Conservation (phyloP, 1,284 basidiomycete genomes). For the Erythrobasidium hasegawianum region DNA sequence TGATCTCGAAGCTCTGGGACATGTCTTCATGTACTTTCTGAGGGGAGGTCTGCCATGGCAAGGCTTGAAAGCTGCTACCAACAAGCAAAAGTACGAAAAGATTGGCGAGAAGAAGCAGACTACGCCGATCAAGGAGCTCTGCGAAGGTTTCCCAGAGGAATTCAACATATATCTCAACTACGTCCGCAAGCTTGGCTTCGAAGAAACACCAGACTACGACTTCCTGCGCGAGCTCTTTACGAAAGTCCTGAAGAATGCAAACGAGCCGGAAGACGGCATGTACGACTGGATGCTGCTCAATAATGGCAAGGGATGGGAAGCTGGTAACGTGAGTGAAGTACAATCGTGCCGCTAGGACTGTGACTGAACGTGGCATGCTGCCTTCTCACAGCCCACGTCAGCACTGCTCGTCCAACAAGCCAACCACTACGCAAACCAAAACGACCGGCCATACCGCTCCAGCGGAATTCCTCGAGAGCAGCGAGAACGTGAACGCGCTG, state of each 20-base stretch:
- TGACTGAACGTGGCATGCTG: no score
- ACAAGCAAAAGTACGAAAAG: slow-evolving; percentile 99
- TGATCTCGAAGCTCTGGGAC: slow-evolving; percentile 88
- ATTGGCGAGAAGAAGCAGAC: slow-evolving; percentile 99
- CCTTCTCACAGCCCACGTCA: slow-evolving; percentile 11
- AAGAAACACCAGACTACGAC: slow-evolving; percentile 91
- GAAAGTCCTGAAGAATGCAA: slow-evolving; percentile 83
- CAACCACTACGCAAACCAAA: slow-evolving; percentile 41
- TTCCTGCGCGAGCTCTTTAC: slow-evolving; percentile 87
- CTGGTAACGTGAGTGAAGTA: slow-evolving; percentile 65
- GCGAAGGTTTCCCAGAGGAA: slow-evolving; percentile 87
- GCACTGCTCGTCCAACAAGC: slow-evolving; percentile 45
- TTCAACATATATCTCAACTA: slow-evolving; percentile 85
- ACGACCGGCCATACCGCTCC: slow-evolving; percentile 48
- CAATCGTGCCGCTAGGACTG: no score
- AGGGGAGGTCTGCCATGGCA: slow-evolving; percentile 90
- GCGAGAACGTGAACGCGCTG: slow-evolving; percentile 50
- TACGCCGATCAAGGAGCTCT: slow-evolving; percentile 88
- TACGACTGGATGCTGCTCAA: slow-evolving; percentile 90
- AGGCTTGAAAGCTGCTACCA: slow-evolving; percentile 85
- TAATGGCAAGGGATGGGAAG: slow-evolving; percentile 92
- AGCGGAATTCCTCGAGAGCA: slow-evolving; percentile 46
- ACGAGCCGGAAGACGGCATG: slow-evolving; percentile 78
- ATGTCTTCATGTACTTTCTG: slow-evolving; percentile 97
- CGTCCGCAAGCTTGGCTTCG: slow-evolving; percentile 76